These are phyloP conservation scores for Cytospora piceae DNA, from an alignment of 2,329 filamentous ascomycete genomes.

Conservation along the genomic window DNA sequence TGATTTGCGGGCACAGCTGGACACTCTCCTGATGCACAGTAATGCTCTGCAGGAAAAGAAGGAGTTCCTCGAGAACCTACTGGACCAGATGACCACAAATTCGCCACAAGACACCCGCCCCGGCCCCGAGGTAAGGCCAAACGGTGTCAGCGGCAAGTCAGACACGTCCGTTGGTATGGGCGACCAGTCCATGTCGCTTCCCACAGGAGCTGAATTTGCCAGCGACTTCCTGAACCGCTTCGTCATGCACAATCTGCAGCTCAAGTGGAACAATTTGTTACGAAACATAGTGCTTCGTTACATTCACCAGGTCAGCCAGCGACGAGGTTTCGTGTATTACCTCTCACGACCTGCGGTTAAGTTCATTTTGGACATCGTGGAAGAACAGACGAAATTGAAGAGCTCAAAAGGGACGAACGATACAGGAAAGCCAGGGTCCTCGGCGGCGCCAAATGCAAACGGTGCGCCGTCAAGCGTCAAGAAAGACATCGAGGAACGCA, in stretches of 20 bases:
- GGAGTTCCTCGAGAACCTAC: constrained; percentile 61
- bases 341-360: constrained; percentile 94
- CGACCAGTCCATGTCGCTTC: constrained; percentile 65
- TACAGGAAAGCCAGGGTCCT: constrained; percentile 10
- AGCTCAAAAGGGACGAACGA: constrained; percentile 38
- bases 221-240: constrained; percentile 98
- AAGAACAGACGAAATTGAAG: constrained; percentile 84
- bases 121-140: constrained; percentile 3
- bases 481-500: constrained; percentile 75
- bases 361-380: constrained; percentile 96
- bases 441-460: constrained; percentile 34
- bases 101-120: constrained; percentile 34
- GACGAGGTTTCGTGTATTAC: constrained; percentile 96
- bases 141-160: constrained; percentile 37
- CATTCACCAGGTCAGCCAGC: constrained; percentile 94
- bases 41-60: constrained; percentile 61
- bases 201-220: constrained; percentile 77
- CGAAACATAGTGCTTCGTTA: constrained; percentile 97
- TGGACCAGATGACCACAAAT: constrained; percentile 52
- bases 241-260: constrained; percentile 94
- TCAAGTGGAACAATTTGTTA: constrained; percentile 98
- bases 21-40: constrained; percentile 61
- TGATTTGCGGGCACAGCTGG: constrained; percentile 60
- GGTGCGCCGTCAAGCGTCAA: constrained; percentile 45
- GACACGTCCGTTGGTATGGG: constrained; percentile 54